Base-by-base conservation (phyloP, 768 basidiomycete species). In the Leucosporidium creatinivorum region DNA sequence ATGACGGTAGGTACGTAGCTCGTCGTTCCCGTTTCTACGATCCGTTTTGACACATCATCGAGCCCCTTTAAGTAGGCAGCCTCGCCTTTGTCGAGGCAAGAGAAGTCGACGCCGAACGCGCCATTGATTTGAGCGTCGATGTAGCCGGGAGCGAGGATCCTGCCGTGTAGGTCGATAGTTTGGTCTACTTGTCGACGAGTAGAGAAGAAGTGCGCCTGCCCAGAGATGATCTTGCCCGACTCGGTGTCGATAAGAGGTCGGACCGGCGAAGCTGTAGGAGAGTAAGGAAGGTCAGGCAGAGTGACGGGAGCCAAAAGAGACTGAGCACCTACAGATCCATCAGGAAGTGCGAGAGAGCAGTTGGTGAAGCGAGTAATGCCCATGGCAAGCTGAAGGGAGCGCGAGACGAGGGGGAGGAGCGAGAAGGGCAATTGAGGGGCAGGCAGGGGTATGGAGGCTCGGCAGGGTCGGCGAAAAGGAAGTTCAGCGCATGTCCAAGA, bases 81-180 rank as follows among this genome's bases (percentile, higher is more conserved):
- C 1, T 60, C 58, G 4, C 44, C 47, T 5, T 48, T 44, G 44
- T 60, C 58, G 44, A 26, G 26, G 44, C 7, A 23, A 18, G 58
- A 60, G 44, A 49, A 60, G 58, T 60, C 58, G 26, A 26, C 26
- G 23, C 80, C 48, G 85, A 81, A 61, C 7, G 86, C 91, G 47
- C 92, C 92, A 70, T 94, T 93, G 69, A 94, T 86, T 75, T 94
- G 92, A 23, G 88, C 85, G 78, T 93, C 92, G 59, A 93, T 83
- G 74, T 87, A 84, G 19, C 91, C 91, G 3, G 91, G 91, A 85
- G 88, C 88, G 47, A 93, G 80, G 72, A 93, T 87, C 77, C 87
- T 86, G 19, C 90, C 89, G 1, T 81, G 82, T 9, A 92, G 79
- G 75, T 93, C 86, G 62, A 93, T 81, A 58, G 83, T 80, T 67